These are phyloP conservation scores for Strigomonas culicis DNA, from an alignment of 208 protist genomes.

Conservation along the genomic window DNA sequence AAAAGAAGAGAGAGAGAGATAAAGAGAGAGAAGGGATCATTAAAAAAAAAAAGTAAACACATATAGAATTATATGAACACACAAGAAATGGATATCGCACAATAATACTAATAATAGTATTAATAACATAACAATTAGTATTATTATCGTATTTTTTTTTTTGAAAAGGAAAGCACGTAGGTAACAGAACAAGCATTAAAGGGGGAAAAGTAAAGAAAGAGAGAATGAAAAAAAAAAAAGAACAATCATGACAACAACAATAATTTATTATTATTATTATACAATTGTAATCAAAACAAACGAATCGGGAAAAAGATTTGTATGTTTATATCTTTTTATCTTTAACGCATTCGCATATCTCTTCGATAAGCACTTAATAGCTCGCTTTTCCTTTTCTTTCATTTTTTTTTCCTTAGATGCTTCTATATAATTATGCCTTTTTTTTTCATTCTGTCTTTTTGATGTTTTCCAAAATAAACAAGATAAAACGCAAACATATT, in stretches of 20 bases:
- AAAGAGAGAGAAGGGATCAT: not conserved
- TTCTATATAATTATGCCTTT: too few relatives aligned
- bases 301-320: too few relatives aligned
- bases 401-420: not conserved
- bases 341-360: not conserved
- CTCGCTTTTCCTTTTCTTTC: not conserved
- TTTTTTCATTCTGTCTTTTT: slow-evolving; percentile 1
- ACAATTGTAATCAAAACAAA: too few relatives aligned
- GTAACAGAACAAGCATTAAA: not conserved
- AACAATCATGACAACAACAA: not conserved
- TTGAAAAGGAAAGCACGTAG: not conserved
- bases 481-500: slow-evolving; percentile 1
- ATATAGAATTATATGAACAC: not conserved
- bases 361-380: not conserved
- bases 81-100: not conserved
- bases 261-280: not conserved
- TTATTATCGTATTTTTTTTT: not conserved
- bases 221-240: slow-evolving; percentile 1
- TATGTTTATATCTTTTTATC: not conserved
- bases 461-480: not conserved
- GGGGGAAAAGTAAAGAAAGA: not conserved
- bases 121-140: not conserved
- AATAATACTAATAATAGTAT: not conserved
- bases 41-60: not conserved
- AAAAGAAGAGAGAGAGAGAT: not conserved